These are phyloP conservation scores for Raphanus sativus DNA, from an alignment of 345 rosid genomes.

Conservation along the genomic window DNA sequence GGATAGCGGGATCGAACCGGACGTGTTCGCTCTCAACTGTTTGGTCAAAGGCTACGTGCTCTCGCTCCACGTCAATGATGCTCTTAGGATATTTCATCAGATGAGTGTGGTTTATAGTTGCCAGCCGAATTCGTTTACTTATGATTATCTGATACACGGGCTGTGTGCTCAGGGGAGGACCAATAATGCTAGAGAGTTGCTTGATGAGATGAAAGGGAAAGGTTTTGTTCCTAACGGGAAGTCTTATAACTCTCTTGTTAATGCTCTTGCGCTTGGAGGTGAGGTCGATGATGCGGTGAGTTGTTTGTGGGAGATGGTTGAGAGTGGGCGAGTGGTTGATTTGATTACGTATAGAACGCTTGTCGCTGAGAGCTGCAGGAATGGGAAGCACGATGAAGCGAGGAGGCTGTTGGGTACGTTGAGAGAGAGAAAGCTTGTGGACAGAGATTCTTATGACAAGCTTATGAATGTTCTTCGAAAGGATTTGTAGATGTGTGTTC, in stretches of 20 bases:
- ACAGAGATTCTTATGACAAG: conserved; percentile 53
- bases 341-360: conserved; percentile 65
- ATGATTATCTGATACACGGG: conserved; percentile 83
- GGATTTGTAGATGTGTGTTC: conserved; percentile 34
- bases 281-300: conserved; percentile 60
- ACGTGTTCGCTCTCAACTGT: conserved; percentile 45
- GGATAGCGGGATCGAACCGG: conserved; percentile 77
- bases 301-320: conserved; percentile 78
- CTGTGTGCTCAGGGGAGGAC: conserved; percentile 85
- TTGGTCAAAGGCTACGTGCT: conserved; percentile 86
- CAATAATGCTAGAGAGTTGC: conserved; percentile 67
- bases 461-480: conserved; percentile 66
- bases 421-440: conserved; percentile 58
- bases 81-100: conserved; percentile 87
- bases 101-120: conserved; percentile 74
- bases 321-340: conserved; percentile 58
- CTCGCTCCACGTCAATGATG: conserved; percentile 88
- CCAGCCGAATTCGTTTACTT: conserved; percentile 70
- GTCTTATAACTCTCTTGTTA: conserved; percentile 79
- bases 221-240: conserved; percentile 71
- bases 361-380: conserved; percentile 74
- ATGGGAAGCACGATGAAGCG: conserved; percentile 55
- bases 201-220: conserved; percentile 68
- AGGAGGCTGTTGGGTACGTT: conserved; percentile 55
- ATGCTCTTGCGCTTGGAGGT: conserved; percentile 73